Evolutionary conservation across 164 flowering plant species (phyloP).

Genomic region (Cinnamomum micranthum): DNA sequence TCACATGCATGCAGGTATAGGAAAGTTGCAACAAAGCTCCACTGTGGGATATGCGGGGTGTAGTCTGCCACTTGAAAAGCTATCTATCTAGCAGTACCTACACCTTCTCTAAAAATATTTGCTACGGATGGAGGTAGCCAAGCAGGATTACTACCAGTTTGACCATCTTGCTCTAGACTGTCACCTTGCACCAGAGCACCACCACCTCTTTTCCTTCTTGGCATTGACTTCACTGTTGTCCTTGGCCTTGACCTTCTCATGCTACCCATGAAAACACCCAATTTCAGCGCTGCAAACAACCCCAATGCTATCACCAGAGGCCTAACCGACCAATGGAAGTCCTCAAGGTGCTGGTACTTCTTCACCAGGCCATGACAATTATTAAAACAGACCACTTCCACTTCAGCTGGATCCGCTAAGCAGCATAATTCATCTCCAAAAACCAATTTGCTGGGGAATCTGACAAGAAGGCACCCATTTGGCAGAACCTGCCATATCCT

Average conservation of each 20-base stretch:
- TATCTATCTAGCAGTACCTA: conserved; percentile 8
- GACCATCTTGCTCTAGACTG: conserved; percentile 26
- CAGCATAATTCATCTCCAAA: conserved; percentile 36
- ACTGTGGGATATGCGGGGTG: background rate
- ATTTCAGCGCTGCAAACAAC: conserved; percentile 67
- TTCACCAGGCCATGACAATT: conserved; percentile 52
- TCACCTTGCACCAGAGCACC: conserved; percentile 16
- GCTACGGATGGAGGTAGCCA: conserved; percentile 68
- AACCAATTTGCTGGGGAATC: conserved; percentile 63
- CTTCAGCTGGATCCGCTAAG: conserved; percentile 92
- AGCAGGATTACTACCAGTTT: conserved; percentile 34
- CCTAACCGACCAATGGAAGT: conserved; percentile 91
- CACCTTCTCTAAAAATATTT: conserved; percentile 50
- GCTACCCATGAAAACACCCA: conserved; percentile 57
- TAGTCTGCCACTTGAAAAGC: background rate
- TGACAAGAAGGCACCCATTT: conserved; percentile 68
- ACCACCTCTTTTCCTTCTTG: conserved; percentile 30
- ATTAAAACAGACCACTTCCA: conserved; percentile 61
- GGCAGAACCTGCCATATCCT: conserved; percentile 47
- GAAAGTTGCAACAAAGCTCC: background rate
- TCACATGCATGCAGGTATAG: background rate
- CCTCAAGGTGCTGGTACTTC: conserved; percentile 91
- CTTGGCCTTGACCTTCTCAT: conserved; percentile 38
- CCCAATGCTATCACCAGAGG: conserved; percentile 75
- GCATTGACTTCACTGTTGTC: background rate